phyloP scores from a whole-genome alignment of 129 eudicot genomes.

The Helianthus annuus region DNA sequence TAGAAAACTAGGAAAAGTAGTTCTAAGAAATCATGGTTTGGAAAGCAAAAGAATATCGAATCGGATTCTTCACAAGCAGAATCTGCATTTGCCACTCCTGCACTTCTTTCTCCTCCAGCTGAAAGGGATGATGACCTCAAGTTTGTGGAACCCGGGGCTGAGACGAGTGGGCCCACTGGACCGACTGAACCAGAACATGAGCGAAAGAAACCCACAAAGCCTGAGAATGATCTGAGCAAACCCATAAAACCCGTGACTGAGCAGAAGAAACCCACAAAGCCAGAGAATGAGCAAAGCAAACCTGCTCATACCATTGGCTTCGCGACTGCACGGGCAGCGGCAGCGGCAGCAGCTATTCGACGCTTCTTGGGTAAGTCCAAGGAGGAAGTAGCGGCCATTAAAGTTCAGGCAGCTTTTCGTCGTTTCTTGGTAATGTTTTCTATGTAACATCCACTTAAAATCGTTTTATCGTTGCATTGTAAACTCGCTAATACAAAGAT shows the following conservation, averaged over 20 bases:
- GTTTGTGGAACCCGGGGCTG: slow-evolving; percentile 19
- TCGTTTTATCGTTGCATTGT: neutral
- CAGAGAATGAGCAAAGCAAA: slow-evolving; percentile 12
- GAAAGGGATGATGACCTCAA: slow-evolving; percentile 32
- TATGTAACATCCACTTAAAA: neutral
- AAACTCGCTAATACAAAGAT: neutral
- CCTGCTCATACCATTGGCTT: slow-evolving; percentile 24
- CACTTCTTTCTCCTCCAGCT: slow-evolving; percentile 26
- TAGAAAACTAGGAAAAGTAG: slow-evolving; percentile 38
- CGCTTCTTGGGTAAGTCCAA: slow-evolving; percentile 47
- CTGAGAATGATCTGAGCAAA: too few relatives aligned
- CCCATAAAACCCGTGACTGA: too few relatives aligned
- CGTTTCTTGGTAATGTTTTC: slow-evolving; percentile 46
- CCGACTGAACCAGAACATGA: slow-evolving; percentile 3
- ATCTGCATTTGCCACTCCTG: slow-evolving; percentile 37
- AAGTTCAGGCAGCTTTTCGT: slow-evolving; percentile 63
- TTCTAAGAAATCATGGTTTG: slow-evolving; percentile 44
- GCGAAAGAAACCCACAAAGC: too few relatives aligned
- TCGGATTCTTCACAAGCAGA: slow-evolving; percentile 29
- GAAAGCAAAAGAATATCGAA: slow-evolving; percentile 37
- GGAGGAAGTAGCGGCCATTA: slow-evolving; percentile 67
- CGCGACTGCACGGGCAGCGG: slow-evolving; percentile 13
- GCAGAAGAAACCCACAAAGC: neutral
- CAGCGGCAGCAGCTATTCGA: slow-evolving; percentile 60
- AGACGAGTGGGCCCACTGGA: slow-evolving; percentile 19